Evolutionary conservation across 306 rosid species (phyloP), one percentile per base, ranked within the genome.

Genomic region (Coriaria nepalensis): DNA sequence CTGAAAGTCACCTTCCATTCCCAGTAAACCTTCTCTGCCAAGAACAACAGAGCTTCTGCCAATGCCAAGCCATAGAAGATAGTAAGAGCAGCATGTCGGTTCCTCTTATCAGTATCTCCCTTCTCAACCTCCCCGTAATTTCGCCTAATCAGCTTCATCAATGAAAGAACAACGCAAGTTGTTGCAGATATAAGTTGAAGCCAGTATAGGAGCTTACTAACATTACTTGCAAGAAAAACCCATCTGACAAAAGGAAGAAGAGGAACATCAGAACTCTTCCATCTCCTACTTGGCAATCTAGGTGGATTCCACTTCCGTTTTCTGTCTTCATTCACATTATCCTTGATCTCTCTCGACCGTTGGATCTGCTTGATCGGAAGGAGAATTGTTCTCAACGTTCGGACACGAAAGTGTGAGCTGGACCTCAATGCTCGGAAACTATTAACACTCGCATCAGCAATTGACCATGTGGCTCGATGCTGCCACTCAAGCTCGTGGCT

Each of bases 401-500:
- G 50, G 48, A 78, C 9, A 43, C 81, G 9, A 40, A 45, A 62
- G 45, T 57, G 73, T 6, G 92, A 82, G 42, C 69, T 59, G 6
- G 81, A 49, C 37, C 62, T 76, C 66, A 88, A 40, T 7, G 65
- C 73, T 2, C 78, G 53, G 45, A 76, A 83, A 45, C 95, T 79
- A 33, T 65, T 74, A 55, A 81, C 64, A 35, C 95, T 93, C 4
- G 64, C 81, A 29, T 69, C 94, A 13, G 87, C 43, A 8, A 85
- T 47, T 20, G 98, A 77, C 96, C 94, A 82, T 29, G 96, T 92
- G 15, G 96, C 78, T 64, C 85, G 94, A 62, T 85, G 98, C 47
- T 92, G 98, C 96, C 98, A 92, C 55, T 92, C 96, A 40, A 92
- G 93, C 65, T 92, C 98, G 37, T 75, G 98, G 15, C 98, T 92